Conservation (phyloP, 345 rosid genomes). For the Euphorbia peplus region DNA sequence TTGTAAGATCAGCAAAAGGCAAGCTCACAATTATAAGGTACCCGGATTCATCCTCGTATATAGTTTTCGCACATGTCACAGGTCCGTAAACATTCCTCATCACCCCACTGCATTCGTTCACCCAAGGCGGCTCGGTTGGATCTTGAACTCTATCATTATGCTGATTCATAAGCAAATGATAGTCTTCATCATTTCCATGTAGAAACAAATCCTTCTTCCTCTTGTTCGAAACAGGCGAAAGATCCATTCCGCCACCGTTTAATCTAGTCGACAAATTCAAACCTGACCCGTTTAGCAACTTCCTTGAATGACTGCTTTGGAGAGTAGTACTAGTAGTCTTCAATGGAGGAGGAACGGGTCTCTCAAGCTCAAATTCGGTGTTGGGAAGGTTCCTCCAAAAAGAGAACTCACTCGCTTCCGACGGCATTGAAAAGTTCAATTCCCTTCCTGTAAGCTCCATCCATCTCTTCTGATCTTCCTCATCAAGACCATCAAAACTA, state of each 20-base stretch:
- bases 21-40: conserved; percentile 26
- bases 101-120: conserved; percentile 27
- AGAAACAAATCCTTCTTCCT: conserved; percentile 28
- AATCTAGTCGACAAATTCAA: conserved; percentile 26
- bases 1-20: conserved; percentile 29
- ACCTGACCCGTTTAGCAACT: conserved; percentile 30
- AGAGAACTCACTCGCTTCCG: conserved; percentile 23
- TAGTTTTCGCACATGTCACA: conserved; percentile 29
- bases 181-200: conserved; percentile 26
- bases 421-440: conserved; percentile 19
- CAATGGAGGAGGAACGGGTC: conserved; percentile 17
- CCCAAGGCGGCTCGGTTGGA: conserved; percentile 21
- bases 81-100: conserved; percentile 29
- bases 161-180: conserved; percentile 17
- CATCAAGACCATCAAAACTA: conserved; percentile 33
- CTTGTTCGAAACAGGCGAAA: conserved; percentile 24
- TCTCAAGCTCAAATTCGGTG: conserved; percentile 32
- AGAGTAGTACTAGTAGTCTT: conserved; percentile 17
- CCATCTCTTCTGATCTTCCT: conserved; percentile 28
- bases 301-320: conserved; percentile 17
- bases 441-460: conserved; percentile 30
- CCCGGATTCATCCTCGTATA: conserved; percentile 26
- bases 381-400: conserved; percentile 30
- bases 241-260: conserved; percentile 20
- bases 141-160: conserved; percentile 19